Evolutionary conservation across 768 basidiomycete species (phyloP), one percentile per base, ranked within the genome.

Genomic region (Clathrus columnatus): DNA sequence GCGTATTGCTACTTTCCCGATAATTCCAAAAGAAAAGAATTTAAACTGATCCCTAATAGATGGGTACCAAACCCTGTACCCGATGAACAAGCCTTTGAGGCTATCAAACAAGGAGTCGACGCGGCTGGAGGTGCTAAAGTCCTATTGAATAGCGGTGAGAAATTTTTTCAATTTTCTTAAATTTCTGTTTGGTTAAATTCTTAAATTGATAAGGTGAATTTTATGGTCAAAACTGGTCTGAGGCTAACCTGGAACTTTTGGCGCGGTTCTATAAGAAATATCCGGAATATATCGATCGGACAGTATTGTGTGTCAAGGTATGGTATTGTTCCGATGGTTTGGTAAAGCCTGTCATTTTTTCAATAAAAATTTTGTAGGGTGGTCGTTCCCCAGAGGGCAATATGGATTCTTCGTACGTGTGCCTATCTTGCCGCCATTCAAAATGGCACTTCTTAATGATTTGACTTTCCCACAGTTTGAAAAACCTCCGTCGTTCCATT

Each of bases 161-260:
- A 2, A 21, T 23, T 17, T n/a, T n/a, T n/a, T n/a, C n/a, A n/a
- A 10, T 56, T n/a, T n/a, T n/a, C n/a, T n/a, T n/a, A n/a, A n/a
- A n/a, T n/a, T n/a, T n/a, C n/a, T n/a, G n/a, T n/a, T n/a, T n/a
- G n/a, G n/a, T n/a, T n/a, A n/a, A n/a, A n/a, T n/a, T n/a, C n/a
- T n/a, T n/a, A n/a, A n/a, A n/a, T n/a, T n/a, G n/a, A n/a, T n/a
- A 57, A 72, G 82, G 73, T 26, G 76, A 80, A 52, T 86, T 86
- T 66, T 86, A 86, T 57, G 80, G 75, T 0, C 63, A 67, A 28
- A 68, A 74, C 32, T 32, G 62, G 4, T 59, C 68, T 16, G 66
- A 72, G 0, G 71, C 72, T 8, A 81, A 81, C 62, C 65, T 82
- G 7, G 64, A 75, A 61, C 69, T 82, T 1, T 63, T 83, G 49